Evolutionary conservation across 352 stramenopile genomes (phyloP).

Genomic region (Salisapilia sapeloensis): DNA sequence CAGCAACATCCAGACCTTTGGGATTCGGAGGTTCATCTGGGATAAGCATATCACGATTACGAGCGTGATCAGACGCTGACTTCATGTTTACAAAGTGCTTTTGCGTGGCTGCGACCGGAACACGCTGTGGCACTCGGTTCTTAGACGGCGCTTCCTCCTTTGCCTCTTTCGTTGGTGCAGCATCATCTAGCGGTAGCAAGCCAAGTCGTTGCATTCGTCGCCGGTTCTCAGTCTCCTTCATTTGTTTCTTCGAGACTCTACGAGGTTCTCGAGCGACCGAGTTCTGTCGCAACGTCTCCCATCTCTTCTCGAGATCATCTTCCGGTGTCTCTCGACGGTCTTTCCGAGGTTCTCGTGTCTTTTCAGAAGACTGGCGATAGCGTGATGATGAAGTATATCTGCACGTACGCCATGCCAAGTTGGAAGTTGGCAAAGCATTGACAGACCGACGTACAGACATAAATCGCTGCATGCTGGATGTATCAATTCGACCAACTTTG

Average conservation of each 20-base stretch:
- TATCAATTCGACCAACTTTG: too few species aligned
- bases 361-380: too few species aligned
- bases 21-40: conserved; percentile 51
- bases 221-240: conserved; percentile 35
- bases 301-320: too few species aligned
- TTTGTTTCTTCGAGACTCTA: background rate
- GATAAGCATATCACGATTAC: conserved; percentile 54
- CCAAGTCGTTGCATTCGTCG: conserved; percentile 37
- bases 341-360: too few species aligned
- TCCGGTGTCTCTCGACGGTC: too few species aligned
- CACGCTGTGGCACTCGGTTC: conserved; percentile 1
- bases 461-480: too few species aligned
- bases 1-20: conserved; percentile 51
- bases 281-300: too few species aligned
- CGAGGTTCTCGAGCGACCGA: too few species aligned
- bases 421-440: too few species aligned
- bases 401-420: too few species aligned
- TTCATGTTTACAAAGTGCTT: conserved; percentile 63
- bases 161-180: conserved; percentile 2
- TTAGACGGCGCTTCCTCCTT: conserved; percentile 2
- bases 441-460: too few species aligned
- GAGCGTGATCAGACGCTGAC: conserved; percentile 33
- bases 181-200: conserved; percentile 19
- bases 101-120: conserved; percentile 10
- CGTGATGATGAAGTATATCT: too few species aligned